A percentile compares a stretch with the other conserved stretches of the same genome.
Evolutionary conservation across 352 stramenopile genomes (phyloP).

Genomic region (Blastocystis sp.): DNA sequence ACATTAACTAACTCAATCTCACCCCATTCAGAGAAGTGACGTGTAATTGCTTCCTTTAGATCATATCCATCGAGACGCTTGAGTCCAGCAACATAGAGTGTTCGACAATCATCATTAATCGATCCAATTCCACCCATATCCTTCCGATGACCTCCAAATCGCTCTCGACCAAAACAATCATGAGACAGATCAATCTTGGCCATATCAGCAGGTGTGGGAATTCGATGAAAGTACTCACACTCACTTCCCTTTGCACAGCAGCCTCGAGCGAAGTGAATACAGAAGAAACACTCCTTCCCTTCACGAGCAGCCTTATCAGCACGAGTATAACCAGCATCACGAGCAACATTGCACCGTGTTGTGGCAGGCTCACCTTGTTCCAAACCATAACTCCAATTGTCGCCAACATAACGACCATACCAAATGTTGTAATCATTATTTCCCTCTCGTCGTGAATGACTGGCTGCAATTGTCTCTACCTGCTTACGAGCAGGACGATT

Average conservation of each 20-base stretch:
- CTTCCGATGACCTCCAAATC: conserved; percentile 83
- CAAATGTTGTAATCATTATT: conserved; percentile 91
- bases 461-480: conserved; percentile 81
- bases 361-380: conserved; percentile 80
- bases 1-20: conserved; percentile 89
- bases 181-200: conserved; percentile 74
- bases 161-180: conserved; percentile 86
- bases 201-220: conserved; percentile 73
- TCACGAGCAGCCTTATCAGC: conserved; percentile 79
- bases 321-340: conserved; percentile 84
- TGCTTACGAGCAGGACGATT: conserved; percentile 82
- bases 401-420: conserved; percentile 87
- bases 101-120: conserved; percentile 84
- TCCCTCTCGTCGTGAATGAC: conserved; percentile 80
- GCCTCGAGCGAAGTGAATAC: conserved; percentile 85
- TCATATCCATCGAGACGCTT: conserved; percentile 73
- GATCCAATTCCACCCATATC: conserved; percentile 86
- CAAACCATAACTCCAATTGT: conserved; percentile 79
- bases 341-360: conserved; percentile 80
- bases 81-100: conserved; percentile 84
- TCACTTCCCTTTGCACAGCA: conserved; percentile 81
- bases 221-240: conserved; percentile 87
- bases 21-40: conserved; percentile 87
- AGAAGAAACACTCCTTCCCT: conserved; percentile 82
- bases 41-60: conserved; percentile 77